Evolutionary conservation across 768 basidiomycete genomes (phyloP).

Genomic region (Rhodosporidiobolus sp.): DNA sequence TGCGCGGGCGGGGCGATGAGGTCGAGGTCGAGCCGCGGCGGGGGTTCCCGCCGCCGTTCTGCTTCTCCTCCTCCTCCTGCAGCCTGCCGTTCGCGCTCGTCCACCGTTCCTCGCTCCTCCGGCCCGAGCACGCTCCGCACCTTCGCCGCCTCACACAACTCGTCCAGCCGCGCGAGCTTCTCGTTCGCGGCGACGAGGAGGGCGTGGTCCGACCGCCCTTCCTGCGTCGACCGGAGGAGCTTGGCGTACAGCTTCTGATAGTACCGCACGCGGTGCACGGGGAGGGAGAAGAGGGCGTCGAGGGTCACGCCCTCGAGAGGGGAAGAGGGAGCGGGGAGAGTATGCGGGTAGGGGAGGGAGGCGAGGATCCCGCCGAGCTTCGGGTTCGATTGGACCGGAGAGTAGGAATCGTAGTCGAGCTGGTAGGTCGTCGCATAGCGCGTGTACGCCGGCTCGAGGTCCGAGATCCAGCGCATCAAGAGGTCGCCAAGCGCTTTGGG

Average conservation of each 20-base stretch:
- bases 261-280: conserved; percentile 77
- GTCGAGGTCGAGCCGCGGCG: conserved; percentile 16
- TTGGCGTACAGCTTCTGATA: conserved; percentile 86
- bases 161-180: conserved; percentile 70
- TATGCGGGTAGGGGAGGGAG: conserved; percentile 66
- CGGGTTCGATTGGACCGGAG: conserved; percentile 70
- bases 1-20: neutral
- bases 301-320: conserved; percentile 73
- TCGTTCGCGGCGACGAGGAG: conserved; percentile 75
- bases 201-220: conserved; percentile 80
- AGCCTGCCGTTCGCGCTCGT: neutral
- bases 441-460: conserved; percentile 80
- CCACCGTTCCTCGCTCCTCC: too few species aligned
- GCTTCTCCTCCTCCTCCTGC: neutral
- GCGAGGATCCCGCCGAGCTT: conserved; percentile 66
- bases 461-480: conserved; percentile 96
- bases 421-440: conserved; percentile 70
- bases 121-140: neutral
- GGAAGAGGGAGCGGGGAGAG: conserved; percentile 56
- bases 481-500: conserved; percentile 92
- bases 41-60: neutral
- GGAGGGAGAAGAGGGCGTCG: conserved; percentile 81
- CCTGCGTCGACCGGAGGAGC: conserved; percentile 77
- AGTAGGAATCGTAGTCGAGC: conserved; percentile 77
- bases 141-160: conserved; percentile 45